Percentiles rank a stretch among this genome's conserved stretches.
Conservation (phyloP, 805 yeast species). For the Saccharomycopsis sp. region DNA sequence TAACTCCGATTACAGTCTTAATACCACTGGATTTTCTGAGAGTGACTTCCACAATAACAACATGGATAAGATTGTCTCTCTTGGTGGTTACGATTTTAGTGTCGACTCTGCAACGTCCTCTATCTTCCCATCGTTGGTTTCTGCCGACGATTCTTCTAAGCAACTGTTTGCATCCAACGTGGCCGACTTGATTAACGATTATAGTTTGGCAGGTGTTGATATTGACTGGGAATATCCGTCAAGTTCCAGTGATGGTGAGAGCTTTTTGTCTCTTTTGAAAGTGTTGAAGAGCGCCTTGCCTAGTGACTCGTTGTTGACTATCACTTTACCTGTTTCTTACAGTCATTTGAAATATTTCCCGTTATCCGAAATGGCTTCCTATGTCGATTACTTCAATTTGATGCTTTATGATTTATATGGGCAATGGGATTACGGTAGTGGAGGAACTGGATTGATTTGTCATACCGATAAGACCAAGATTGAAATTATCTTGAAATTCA, state of each 20-base stretch:
- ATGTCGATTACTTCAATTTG: not conserved
- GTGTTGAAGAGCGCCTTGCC: not conserved
- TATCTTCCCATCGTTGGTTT: conserved; percentile 4
- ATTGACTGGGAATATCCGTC: not conserved
- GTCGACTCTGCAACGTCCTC: not conserved
- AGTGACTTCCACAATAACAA: not conserved
- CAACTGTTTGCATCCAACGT: not conserved
- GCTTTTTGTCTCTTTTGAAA: not conserved
- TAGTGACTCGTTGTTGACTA: not conserved
- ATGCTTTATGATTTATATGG: conserved; percentile 8
- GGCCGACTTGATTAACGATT: not conserved
- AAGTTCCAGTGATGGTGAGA: not conserved
- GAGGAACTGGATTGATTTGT: conserved; percentile 2
- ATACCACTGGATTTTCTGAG: not conserved
- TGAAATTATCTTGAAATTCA: not conserved
- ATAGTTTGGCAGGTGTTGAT: not conserved
- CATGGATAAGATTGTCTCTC: not conserved
- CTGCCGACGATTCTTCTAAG: not conserved
- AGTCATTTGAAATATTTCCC: conserved; percentile 2
- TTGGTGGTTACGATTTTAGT: conserved; percentile 12
- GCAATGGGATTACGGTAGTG: conserved; percentile 3
- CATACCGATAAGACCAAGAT: conserved; percentile 6
- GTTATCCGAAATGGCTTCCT: not conserved
- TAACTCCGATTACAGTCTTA: not conserved
- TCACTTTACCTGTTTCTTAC: conserved; percentile 1